Evolutionary conservation across 73 alveolate species (phyloP), one percentile per base, ranked within the genome.

Genomic region (Blepharisma stoltei): DNA sequence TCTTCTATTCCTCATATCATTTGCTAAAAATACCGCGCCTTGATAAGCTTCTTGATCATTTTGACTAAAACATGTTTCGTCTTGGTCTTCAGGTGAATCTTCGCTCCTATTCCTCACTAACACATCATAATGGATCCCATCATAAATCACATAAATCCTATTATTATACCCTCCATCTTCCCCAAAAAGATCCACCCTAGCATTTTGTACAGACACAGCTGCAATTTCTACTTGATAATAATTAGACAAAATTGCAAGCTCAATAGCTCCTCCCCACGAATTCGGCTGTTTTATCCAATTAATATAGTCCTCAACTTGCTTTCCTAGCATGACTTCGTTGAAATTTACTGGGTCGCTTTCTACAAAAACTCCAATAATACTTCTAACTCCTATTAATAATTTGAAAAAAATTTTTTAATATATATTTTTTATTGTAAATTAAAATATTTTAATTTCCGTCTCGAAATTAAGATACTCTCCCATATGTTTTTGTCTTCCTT

Each of bases 191-290:
- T 86, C 95, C 60, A 85, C 78, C 38, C 91, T 86, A 20, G 77
- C 78, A 68, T 70, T 76, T 71, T 85, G 89, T 32, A 92, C 84
- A 79, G 88, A 93, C 47, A 87, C 91, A 18, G 90, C 97, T 4
- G 76, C 93, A 50, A 94, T 89, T 80, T 84, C 90, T 37, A 84
- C 77, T 41, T 87, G 67, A 67, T 83, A 94, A 69, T 87, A 80
- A 32, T 90, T 89, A 44, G 94, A 66, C 32, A 94, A 82, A 43
- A 94, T 92, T 54, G 83, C 54, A 54, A 94, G 75, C 83, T 94
- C 99, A 14, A 94, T 85, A 18, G 90, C 95, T 8, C 99, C 99
- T n/a, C 99, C 99, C 99, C 99, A 94, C 14, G 95, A 79, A 21
- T 84, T 86, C 53, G 81, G 73, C 50, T 79, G 49, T 77, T 67